Evolutionary conservation across 1,284 basidiomycete genomes (phyloP), one percentile per base, ranked within the genome.

Genomic region (Butyriboletus appendiculatus): DNA sequence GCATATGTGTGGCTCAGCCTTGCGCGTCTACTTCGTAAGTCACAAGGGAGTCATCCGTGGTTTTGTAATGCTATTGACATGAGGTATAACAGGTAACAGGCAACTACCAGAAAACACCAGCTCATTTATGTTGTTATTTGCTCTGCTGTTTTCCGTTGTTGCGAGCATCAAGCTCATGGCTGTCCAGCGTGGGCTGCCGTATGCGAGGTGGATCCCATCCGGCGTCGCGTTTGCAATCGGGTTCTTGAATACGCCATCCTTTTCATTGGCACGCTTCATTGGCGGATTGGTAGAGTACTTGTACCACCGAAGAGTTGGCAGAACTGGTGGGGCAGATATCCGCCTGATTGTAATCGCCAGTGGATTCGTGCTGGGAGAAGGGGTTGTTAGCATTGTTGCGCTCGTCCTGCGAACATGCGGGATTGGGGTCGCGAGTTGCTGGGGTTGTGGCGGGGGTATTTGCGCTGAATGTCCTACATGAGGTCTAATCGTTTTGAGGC

Each of bases 301-400:
- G 53, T 85, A 87, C 72, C 78, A 84, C 67, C 79, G 75, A 26
- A 76, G 77, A 34, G 71, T 76, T 60, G 74, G 75, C 28, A 76
- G 73, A 57, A 77, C 79, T 53, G 73, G 73, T 16, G 77, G 73
- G 47, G 65, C 76, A 45, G 88, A 85, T 65, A 94, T 90, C 59
- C 81, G 80, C 45, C 77, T 96, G 47, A 90, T 98, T 62, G 86
- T 98, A 34, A 79, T 97, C 32, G 96, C 96, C 5, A 94, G 90
- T 64, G 96, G 96, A 1, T 97, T 98, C 65, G 96, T 98, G 28
- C 78, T 98, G 18, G 96, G 96, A 28, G 96, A 98, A 78, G 90
- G 96, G 2, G 87, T 97, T 38, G 79, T 92, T 24, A 95, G 93
- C 66, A 84, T 98, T 42, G 73, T 95, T 30, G 85, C 88, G 9